Evolutionary conservation across 106 monocot genomes (phyloP).

Genomic region (Phalaenopsis aphrodite): DNA sequence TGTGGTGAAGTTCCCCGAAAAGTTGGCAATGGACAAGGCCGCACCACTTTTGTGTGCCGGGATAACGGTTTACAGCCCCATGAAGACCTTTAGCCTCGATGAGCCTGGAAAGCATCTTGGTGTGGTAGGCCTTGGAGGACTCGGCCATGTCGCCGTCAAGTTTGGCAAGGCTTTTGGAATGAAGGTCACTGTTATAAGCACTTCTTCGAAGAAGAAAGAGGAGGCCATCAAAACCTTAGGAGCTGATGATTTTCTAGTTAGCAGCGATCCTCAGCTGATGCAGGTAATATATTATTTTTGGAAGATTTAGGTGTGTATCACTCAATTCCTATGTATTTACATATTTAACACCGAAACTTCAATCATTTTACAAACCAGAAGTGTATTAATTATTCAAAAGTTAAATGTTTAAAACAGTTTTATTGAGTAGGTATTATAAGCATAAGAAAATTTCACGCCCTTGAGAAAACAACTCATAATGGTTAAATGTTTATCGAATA

Average conservation of each 20-base stretch:
- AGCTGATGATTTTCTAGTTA: conserved; percentile 65
- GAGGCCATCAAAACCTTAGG: conserved; percentile 57
- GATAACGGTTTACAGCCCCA: conserved; percentile 59
- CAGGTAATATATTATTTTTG: conserved; percentile 26
- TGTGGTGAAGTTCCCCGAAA: conserved; percentile 37
- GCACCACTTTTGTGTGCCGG: conserved; percentile 61
- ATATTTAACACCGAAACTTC: no score
- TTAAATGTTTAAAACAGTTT: no score
- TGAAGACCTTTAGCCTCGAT: conserved; percentile 58
- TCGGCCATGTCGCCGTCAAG: conserved; percentile 81
- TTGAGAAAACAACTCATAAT: no score
- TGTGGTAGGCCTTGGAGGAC: conserved; percentile 71
- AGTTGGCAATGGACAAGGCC: conserved; percentile 39
- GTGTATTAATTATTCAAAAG: no score
- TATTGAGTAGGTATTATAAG: no score
- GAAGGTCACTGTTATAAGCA: conserved; percentile 82
- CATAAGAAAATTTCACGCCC: no score
- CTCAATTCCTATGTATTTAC: no score
- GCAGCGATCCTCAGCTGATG: conserved; percentile 44
- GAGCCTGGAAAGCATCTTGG: conserved; percentile 62
- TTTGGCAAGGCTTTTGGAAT: conserved; percentile 78
- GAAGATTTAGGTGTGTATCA: no score
- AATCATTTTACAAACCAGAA: no score
- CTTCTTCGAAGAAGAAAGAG: conserved; percentile 41
- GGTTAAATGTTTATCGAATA: no score